Conservation (phyloP, 208 protist genomes). For the Acanthamoeba triangularis region DNA sequence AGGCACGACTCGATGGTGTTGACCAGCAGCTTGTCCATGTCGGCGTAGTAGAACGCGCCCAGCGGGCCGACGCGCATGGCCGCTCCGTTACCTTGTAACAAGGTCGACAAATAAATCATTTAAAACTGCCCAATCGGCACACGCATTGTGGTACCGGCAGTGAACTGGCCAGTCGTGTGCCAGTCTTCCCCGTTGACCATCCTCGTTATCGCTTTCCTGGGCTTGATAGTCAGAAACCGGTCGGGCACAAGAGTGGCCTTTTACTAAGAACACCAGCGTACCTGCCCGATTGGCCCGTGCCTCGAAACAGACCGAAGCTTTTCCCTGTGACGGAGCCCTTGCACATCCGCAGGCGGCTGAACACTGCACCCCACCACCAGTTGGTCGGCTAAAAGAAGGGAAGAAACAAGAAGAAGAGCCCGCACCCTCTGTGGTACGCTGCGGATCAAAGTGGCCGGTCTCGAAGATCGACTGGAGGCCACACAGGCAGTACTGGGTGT, state of each 20-base stretch:
- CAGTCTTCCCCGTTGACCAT: slow-evolving; percentile 30
- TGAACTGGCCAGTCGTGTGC: neutral
- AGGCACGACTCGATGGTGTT: slow-evolving; percentile 6
- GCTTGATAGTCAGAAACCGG: neutral
- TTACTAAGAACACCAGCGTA: neutral
- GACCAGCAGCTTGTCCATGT: neutral
- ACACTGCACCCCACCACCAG: neutral
- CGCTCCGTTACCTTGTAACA: neutral
- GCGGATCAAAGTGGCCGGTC: neutral
- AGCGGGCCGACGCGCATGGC: slow-evolving; percentile 25
- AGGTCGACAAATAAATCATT: neutral
- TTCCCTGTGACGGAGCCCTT: neutral
- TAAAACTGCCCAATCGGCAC: neutral
- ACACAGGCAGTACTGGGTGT: slow-evolving; percentile 30
- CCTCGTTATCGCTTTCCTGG: neutral
- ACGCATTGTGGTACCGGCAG: neutral
- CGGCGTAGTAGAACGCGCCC: slow-evolving; percentile 22
- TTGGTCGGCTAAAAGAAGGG: too few species aligned
- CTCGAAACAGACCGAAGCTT: slow-evolving; percentile 5
- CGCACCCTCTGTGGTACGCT: neutral
- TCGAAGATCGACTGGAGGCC: slow-evolving; percentile 22
- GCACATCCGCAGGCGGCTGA: neutral
- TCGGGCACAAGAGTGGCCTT: neutral
- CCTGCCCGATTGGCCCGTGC: neutral
- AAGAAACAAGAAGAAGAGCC: too few species aligned